Base-by-base conservation (phyloP, 176 grass and related monocot genomes). In the Bonia amplexicaulis region DNA sequence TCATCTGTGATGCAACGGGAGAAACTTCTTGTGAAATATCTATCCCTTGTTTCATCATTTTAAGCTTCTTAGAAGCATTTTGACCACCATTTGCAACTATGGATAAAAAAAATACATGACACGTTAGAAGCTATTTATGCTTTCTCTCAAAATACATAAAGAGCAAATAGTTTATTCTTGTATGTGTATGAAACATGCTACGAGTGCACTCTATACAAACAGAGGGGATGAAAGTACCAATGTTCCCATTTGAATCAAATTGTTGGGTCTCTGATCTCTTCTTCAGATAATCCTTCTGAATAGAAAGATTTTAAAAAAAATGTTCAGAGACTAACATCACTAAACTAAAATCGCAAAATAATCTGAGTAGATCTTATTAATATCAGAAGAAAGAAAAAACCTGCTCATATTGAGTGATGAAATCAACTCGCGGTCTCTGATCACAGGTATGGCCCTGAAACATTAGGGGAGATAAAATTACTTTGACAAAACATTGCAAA, bases 261-360 rank as follows among this genome's bases (percentile, higher is more conserved):
- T 90, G 87, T 31, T 93, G 87, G 45, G 57, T 81, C 66, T 98
- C 93, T 69, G 81, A 47, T 85, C 93, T 91, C 83, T 90, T 93
- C 83, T 95, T 95, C 68, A 90, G 55, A 82, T 90, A 90, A 45
- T 95, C 90, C 92, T 95, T 97, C 92, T 97, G 91, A 26, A 80
- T 2, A 74, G 22, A 78, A 72, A 82, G 48, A 46, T 12, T 77
- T 55, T 6, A 33, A n/a, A 64, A 63, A 44, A 63, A 54, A 51
- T 26, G 66, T 63, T 25, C 80, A 81, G 7, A 57, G 60, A 4
- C 70, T 71, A 61, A 63, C 33, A 53, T 71, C 17, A 41, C 22
- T 60, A 61, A 67, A 61, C 42, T 64, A 6, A 71, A 46, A 64
- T 22, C 29, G 62, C 60, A 84, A 76, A 39, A 39, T 4, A 51